A percentile compares a stretch with the other conserved stretches of the same genome.
These are phyloP conservation scores for Pythium utonaiense DNA, from an alignment of 352 stramenopile genomes.

Conservation along the genomic window DNA sequence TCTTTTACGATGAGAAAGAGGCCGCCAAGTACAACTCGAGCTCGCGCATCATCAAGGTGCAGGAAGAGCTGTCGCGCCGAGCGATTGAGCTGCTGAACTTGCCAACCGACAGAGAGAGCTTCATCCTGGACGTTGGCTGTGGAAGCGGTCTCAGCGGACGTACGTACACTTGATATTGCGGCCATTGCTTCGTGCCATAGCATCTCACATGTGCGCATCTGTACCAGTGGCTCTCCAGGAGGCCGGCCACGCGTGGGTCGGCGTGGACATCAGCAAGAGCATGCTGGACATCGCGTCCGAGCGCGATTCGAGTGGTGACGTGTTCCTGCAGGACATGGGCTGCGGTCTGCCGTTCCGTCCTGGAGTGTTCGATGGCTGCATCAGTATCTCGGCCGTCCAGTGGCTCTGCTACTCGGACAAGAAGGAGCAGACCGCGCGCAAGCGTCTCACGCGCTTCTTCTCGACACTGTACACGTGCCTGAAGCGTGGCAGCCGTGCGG, in stretches of 20 bases:
- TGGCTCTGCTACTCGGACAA: constrained; percentile 99
- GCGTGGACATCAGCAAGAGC: constrained; percentile 96
- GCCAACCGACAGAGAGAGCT: constrained; percentile 72
- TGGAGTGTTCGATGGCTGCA: constrained; percentile 97
- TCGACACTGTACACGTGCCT: constrained; percentile 89
- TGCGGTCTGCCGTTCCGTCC: constrained; percentile 96
- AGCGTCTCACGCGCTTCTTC: constrained; percentile 97
- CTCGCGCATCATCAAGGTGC: constrained; percentile 92
- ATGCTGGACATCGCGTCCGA: constrained; percentile 99
- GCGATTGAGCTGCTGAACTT: constrained; percentile 97
- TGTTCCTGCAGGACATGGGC: constrained; percentile 97
- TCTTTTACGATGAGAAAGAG: constrained; percentile 93
- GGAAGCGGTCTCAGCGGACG: constrained; percentile 95
- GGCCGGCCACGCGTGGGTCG: constrained; percentile 96
- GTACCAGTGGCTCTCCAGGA: constrained; percentile 88
- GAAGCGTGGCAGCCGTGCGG: constrained; percentile 88
- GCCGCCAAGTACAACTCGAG: constrained; percentile 91
- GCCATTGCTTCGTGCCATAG: no score
- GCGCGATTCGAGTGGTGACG: constrained; percentile 84
- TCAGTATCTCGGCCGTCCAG: constrained; percentile 99
- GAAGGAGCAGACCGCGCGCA: constrained; percentile 92
- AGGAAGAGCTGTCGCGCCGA: constrained; percentile 94
- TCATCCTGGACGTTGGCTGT: constrained; percentile 97
- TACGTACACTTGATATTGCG: constrained; percentile 30
- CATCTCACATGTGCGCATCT: no score